Conservation (phyloP, 1,284 basidiomycete species). For the Naganishia liquefaciens region DNA sequence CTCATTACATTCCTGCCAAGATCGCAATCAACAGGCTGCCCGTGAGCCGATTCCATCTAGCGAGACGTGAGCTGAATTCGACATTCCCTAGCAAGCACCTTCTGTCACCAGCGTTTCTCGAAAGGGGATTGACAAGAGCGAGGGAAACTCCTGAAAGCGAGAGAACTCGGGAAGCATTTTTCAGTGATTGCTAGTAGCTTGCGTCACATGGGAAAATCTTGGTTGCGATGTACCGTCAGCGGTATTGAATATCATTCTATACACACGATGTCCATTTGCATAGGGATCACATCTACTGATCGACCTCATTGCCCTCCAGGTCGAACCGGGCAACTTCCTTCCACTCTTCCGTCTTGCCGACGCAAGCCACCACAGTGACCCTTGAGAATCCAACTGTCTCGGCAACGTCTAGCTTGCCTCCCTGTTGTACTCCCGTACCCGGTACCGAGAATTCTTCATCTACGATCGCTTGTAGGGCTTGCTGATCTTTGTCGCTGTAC, state of each 20-base stretch:
- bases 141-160: neutral
- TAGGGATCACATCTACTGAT: slow-evolving; percentile 2
- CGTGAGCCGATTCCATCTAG: neutral
- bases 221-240: neutral
- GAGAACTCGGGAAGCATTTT: neutral
- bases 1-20: neutral
- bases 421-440: neutral
- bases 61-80: neutral
- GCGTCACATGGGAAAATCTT: neutral
- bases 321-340: slow-evolving; percentile 25
- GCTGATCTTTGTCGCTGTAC: slow-evolving; percentile 19
- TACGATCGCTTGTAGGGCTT: slow-evolving; percentile 20
- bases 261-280: no score
- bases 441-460: slow-evolving; percentile 9
- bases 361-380: slow-evolving; percentile 19
- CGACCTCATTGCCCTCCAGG: slow-evolving; percentile 16
- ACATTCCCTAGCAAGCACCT: neutral
- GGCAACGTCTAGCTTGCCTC: slow-evolving; percentile 2
- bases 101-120: slow-evolving; percentile 2
- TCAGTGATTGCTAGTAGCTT: neutral
- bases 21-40: slow-evolving; percentile 24
- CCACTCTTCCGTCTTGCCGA: slow-evolving; percentile 24
- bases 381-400: slow-evolving; percentile 10
- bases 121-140: slow-evolving; percentile 2
- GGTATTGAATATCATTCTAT: neutral